Evolutionary conservation across 345 rosid species (phyloP).

Genomic region (Salix viminalis): DNA sequence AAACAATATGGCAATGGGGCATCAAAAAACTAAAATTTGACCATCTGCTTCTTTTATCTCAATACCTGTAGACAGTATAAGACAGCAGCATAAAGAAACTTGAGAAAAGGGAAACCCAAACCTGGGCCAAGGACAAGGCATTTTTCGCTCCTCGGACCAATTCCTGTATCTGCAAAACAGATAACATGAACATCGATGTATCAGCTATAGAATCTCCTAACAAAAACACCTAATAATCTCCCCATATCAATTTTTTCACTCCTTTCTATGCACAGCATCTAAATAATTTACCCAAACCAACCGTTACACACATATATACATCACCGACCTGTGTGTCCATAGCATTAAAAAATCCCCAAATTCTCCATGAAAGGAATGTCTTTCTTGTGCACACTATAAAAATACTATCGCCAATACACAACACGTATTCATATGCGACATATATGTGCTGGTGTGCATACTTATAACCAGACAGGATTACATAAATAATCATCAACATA

Average conservation of each 20-base stretch:
- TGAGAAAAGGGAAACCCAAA: conserved; percentile 26
- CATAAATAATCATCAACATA: neutral
- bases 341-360: neutral
- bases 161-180: conserved; percentile 66
- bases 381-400: neutral
- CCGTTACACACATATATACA: neutral
- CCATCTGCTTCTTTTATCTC: conserved; percentile 10
- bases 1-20: neutral
- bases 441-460: neutral
- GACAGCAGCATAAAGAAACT: conserved; percentile 3
- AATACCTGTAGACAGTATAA: neutral
- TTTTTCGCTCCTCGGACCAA: conserved; percentile 56
- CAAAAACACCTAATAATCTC: conserved; percentile 3
- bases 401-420: neutral
- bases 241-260: neutral
- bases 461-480: neutral
- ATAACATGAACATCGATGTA: neutral
- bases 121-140: conserved; percentile 92
- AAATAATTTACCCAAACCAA: neutral
- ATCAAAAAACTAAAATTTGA: conserved; percentile 17
- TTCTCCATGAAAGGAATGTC: neutral
- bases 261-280: neutral
- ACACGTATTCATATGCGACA: neutral
- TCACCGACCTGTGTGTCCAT: neutral
- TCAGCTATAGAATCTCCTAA: neutral